Base-by-base conservation (phyloP, 1,139 yeast genomes). In the Candida pseudoviswanathii region DNA sequence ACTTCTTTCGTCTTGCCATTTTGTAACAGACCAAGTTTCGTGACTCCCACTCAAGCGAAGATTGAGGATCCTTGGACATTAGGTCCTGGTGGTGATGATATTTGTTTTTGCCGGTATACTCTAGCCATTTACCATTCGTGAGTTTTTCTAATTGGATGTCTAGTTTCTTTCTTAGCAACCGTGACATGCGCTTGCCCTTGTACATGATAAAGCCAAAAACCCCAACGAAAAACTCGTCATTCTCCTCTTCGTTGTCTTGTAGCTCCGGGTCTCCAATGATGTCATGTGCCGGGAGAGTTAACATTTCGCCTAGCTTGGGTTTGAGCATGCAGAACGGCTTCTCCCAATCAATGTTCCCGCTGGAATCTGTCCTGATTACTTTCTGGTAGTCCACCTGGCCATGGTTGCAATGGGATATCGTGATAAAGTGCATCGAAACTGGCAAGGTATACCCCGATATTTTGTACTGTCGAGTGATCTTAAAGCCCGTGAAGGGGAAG, bases 1-100 rank as follows among this genome's bases (percentile, higher is more conserved):
- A 86, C 58, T 81, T 78, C 59, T 80, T 80, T 31, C 85, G 68
- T 52, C 94, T 70, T 1, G 90, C 89, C 54, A 85, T 66, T 53
- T 85, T 82, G 58, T 76, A 85, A 54, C 90, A 85, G 11, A 66
- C 70, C 33, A 78, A 60, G 46, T 71, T 69, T 11, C 67, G 57
- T 0, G 68, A 54, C 51, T 70, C 73, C 68, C 69, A 64, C 41
- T 59, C 61, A 36, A 67, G 47, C 0, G 71, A 59, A 5, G 66
- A 57, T 11, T 61, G 66, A 1, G 68, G 60, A 39, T 61, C 58
- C 0, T 67, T 54, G 0, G 51, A 41, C 38, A 54, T 51, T 3
- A 63, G 56, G 47, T 67, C 73, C 30, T 58, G 46, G 6, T 58
- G 46, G 45, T 64, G 67, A 3, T 56, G 44, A 4, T 50, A 36